These are phyloP conservation scores for Pythium rishiriense DNA, from an alignment of 352 stramenopile genomes.

Conservation along the genomic window DNA sequence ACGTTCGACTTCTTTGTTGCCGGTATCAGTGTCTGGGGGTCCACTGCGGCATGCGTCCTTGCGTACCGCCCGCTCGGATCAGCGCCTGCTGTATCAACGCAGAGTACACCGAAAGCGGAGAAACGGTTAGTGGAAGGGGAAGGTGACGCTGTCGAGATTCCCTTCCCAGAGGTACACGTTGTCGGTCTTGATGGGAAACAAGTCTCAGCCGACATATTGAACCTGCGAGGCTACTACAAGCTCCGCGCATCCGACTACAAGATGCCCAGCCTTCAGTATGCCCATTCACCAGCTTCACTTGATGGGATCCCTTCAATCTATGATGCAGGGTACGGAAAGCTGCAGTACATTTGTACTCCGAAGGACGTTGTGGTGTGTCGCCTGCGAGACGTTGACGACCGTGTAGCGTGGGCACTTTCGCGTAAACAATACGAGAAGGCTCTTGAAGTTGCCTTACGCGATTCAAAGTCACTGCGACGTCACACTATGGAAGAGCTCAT, in stretches of 20 bases:
- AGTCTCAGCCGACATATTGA: slow-evolving; percentile 82
- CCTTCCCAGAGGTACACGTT: slow-evolving; percentile 84
- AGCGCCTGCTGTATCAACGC: slow-evolving; percentile 18
- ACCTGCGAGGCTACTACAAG: slow-evolving; percentile 72
- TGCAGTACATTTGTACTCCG: slow-evolving; percentile 80
- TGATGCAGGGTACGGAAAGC: slow-evolving; percentile 59
- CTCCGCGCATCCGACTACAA: slow-evolving; percentile 81
- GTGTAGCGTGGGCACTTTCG: slow-evolving; percentile 67
- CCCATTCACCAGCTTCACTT: slow-evolving; percentile 25
- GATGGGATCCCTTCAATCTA: slow-evolving; percentile 45
- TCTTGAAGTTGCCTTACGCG: slow-evolving; percentile 62
- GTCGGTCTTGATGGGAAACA: slow-evolving; percentile 86
- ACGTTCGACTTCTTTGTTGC: slow-evolving; percentile 87
- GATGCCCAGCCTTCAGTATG: slow-evolving; percentile 74
- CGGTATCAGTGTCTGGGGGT: slow-evolving; percentile 67
- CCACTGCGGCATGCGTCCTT: slow-evolving; percentile 60
- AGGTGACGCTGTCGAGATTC: slow-evolving; percentile 68
- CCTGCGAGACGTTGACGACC: slow-evolving; percentile 74
- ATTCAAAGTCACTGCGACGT: slow-evolving; percentile 52
- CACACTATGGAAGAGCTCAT: slow-evolving; percentile 66
- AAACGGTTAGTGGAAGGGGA: slow-evolving; percentile 63
- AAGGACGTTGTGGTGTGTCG: slow-evolving; percentile 88
- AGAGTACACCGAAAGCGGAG: slow-evolving; percentile 31
- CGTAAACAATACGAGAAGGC: slow-evolving; percentile 61
- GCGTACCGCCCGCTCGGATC: slow-evolving; percentile 71